These are phyloP conservation scores for Pneumocystis jirovecii DNA, from an alignment of 1,139 yeast genomes.

Conservation along the genomic window DNA sequence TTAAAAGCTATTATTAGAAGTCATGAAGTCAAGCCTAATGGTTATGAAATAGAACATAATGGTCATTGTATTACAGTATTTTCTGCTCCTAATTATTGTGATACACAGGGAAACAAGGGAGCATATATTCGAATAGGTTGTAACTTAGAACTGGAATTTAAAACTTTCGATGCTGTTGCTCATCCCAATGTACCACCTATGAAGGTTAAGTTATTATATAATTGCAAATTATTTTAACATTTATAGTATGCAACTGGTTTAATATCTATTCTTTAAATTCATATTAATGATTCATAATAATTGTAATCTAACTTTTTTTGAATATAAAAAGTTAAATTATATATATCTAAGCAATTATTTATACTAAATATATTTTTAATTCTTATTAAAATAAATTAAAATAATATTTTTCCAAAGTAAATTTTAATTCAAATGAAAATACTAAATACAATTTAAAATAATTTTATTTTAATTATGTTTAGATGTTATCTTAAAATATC, in stretches of 20 bases:
- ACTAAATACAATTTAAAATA: neutral
- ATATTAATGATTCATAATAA: neutral
- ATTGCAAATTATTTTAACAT: neutral
- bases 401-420: neutral
- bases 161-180: slow-evolving; percentile 61
- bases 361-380: neutral
- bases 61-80: slow-evolving; percentile 81
- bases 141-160: slow-evolving; percentile 37
- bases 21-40: slow-evolving; percentile 88
- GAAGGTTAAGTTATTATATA: slow-evolving; percentile 29
- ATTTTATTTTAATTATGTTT: neutral
- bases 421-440: neutral
- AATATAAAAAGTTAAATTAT: neutral
- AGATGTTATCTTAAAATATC: neutral
- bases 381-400: neutral
- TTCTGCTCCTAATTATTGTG: slow-evolving; percentile 88
- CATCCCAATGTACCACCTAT: slow-evolving; percentile 90
- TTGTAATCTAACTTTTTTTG: neutral
- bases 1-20: slow-evolving; percentile 75
- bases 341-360: neutral
- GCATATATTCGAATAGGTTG: slow-evolving; percentile 51
- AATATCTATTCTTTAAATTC: neutral
- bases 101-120: slow-evolving; percentile 76
- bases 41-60: slow-evolving; percentile 75
- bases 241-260: neutral